Conservation (phyloP, 441 rosid species). For the Hura crepitans region DNA sequence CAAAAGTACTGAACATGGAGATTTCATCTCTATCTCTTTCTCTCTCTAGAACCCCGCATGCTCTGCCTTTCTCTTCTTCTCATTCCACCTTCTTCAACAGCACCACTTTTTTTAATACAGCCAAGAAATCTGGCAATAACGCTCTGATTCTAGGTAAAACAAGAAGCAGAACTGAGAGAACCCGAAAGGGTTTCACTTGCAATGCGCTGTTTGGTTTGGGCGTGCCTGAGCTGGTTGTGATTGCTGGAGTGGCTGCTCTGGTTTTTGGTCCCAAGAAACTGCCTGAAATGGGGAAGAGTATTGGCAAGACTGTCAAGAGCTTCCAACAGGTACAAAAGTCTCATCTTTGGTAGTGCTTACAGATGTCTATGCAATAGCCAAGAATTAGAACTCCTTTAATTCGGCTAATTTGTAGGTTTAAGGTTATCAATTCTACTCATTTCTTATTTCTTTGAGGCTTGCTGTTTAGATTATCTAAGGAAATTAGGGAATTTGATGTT, state of each 20-base stretch:
- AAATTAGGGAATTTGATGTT: neutral
- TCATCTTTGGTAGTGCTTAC: slow-evolving; percentile 5
- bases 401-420: neutral
- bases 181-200: slow-evolving; percentile 52
- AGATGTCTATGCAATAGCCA: neutral
- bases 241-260: slow-evolving; percentile 91
- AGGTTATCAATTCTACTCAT: neutral
- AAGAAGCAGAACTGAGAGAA: slow-evolving; percentile 34
- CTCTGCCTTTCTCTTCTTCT: slow-evolving; percentile 30
- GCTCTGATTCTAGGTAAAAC: slow-evolving; percentile 39
- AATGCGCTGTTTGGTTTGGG: slow-evolving; percentile 90
- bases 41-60: slow-evolving; percentile 31
- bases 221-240: slow-evolving; percentile 92
- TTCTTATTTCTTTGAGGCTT: neutral
- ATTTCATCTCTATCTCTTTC: slow-evolving; percentile 51
- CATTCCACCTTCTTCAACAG: slow-evolving; percentile 23
- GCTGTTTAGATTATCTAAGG: neutral
- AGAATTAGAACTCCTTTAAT: neutral
- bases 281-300: slow-evolving; percentile 94
- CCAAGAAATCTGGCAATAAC: slow-evolving; percentile 25
- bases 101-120: slow-evolving; percentile 22
- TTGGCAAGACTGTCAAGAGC: slow-evolving; percentile 91
- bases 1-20: slow-evolving; percentile 43
- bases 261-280: slow-evolving; percentile 93
- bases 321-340: slow-evolving; percentile 67